A percentile compares a stretch with the other conserved stretches of the same genome.
Conservation (phyloP, 805 yeast species). For the Zygosaccharomyces gambellarensis region DNA sequence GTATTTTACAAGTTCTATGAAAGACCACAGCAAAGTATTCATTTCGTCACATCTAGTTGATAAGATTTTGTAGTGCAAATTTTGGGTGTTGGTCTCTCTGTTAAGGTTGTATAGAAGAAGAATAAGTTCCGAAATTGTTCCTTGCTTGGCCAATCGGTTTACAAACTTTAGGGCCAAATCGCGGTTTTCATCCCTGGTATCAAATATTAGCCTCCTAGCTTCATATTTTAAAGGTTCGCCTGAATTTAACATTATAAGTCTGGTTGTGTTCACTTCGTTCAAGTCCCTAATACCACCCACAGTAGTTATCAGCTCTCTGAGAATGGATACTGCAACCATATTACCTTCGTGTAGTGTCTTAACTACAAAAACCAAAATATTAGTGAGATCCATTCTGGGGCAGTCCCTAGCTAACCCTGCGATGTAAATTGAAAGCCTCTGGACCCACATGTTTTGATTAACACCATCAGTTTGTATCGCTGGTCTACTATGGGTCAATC, state of each 20-base stretch:
- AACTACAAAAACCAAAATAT: constrained; percentile 54
- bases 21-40: constrained; percentile 59
- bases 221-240: constrained; percentile 52
- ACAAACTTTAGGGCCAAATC: constrained; percentile 50
- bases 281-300: constrained; percentile 79
- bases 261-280: constrained; percentile 60
- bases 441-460: constrained; percentile 79
- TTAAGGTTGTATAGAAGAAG: constrained; percentile 51
- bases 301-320: constrained; percentile 59
- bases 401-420: constrained; percentile 61
- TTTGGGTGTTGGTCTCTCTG: constrained; percentile 38
- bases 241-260: constrained; percentile 60
- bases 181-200: constrained; percentile 43
- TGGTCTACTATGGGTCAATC: constrained; percentile 64
- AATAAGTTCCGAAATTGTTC: constrained; percentile 58
- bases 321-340: constrained; percentile 54
- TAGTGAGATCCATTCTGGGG: constrained; percentile 53
- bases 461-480: constrained; percentile 74
- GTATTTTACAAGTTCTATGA: constrained; percentile 52
- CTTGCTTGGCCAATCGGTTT: constrained; percentile 39
- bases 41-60: constrained; percentile 71
- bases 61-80: constrained; percentile 61
- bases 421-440: constrained; percentile 71
- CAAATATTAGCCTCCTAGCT: constrained; percentile 52
- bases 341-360: constrained; percentile 61